Evolutionary conservation across 306 rosid species (phyloP).

Genomic region (Betula pendula): DNA sequence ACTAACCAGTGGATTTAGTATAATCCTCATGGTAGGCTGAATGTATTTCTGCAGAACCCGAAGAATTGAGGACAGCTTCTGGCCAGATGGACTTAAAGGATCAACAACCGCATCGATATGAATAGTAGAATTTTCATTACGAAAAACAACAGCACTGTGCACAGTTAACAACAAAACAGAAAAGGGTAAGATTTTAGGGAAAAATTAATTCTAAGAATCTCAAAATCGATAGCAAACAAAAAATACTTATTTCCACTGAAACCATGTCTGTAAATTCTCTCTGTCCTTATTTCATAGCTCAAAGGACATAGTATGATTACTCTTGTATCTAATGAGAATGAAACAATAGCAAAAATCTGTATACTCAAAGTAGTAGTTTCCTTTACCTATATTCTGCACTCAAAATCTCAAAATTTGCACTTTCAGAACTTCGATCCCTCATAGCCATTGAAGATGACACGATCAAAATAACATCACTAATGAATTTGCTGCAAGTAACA

Average conservation of each 20-base stretch:
- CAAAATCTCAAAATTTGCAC: slow-evolving; percentile 87
- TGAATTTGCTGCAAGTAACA: slow-evolving; percentile 70
- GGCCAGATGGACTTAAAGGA: slow-evolving; percentile 92
- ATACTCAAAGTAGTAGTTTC: background rate
- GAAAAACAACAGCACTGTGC: slow-evolving; percentile 81
- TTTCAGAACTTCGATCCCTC: slow-evolving; percentile 80
- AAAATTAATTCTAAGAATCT: slow-evolving; percentile 22
- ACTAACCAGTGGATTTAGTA: slow-evolving; percentile 92
- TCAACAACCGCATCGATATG: slow-evolving; percentile 94
- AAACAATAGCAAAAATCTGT: background rate
- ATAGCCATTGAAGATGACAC: slow-evolving; percentile 86
- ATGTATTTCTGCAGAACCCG: slow-evolving; percentile 70
- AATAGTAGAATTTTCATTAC: slow-evolving; percentile 66
- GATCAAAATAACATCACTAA: slow-evolving; percentile 78
- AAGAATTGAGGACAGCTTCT: slow-evolving; percentile 88
- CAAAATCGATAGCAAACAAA: slow-evolving; percentile 4
- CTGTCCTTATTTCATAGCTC: background rate
- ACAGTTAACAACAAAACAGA: slow-evolving; percentile 27
- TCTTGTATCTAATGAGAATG: background rate
- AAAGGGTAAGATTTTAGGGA: slow-evolving; percentile 21
- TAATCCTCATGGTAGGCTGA: slow-evolving; percentile 96
- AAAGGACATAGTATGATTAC: background rate
- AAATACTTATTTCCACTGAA: slow-evolving; percentile 8
- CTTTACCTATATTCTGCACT: slow-evolving; percentile 68
- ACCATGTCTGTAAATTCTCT: slow-evolving; percentile 2